These are phyloP conservation scores for Pichia sp. DNA, from an alignment of 1,139 yeast species.

Conservation along the genomic window DNA sequence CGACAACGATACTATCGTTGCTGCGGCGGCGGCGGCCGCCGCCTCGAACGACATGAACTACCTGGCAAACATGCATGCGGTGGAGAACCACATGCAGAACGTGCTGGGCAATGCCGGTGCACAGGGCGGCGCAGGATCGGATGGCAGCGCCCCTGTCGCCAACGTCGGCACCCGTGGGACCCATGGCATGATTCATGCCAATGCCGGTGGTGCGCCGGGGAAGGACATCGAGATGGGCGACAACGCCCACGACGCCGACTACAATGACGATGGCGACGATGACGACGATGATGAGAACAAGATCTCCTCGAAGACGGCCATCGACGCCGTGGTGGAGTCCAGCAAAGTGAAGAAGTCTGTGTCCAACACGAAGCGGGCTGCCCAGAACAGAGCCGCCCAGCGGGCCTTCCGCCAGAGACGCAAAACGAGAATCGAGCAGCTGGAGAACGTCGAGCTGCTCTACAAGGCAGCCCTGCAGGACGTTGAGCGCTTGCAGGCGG, in stretches of 20 bases:
- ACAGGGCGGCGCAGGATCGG: neutral
- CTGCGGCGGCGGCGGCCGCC: neutral
- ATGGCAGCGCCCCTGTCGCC: neutral
- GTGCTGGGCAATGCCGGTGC: neutral
- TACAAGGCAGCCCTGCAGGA: conserved; percentile 9
- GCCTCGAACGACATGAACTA: neutral
- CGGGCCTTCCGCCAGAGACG: conserved; percentile 80
- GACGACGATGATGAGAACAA: neutral
- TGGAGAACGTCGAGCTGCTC: conserved; percentile 62
- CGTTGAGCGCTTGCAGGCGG: conserved; percentile 7
- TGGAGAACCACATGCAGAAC: conserved; percentile 2
- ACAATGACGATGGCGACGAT: neutral
- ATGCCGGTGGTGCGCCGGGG: neutral
- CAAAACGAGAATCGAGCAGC: conserved; percentile 70
- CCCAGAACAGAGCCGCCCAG: conserved; percentile 85
- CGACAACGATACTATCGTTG: neutral
- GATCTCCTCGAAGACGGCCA: conserved; percentile 7
- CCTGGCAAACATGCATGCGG: conserved; percentile 1
- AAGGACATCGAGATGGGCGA: neutral
- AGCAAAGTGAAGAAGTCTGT: conserved; percentile 40
- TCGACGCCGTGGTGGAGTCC: conserved; percentile 6
- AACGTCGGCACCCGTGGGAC: neutral
- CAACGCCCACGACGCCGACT: neutral
- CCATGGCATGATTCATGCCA: neutral
- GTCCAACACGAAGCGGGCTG: conserved; percentile 73